Conservation (phyloP, 2,329 filamentous ascomycete genomes). For the Phyllosticta capitalensis region DNA sequence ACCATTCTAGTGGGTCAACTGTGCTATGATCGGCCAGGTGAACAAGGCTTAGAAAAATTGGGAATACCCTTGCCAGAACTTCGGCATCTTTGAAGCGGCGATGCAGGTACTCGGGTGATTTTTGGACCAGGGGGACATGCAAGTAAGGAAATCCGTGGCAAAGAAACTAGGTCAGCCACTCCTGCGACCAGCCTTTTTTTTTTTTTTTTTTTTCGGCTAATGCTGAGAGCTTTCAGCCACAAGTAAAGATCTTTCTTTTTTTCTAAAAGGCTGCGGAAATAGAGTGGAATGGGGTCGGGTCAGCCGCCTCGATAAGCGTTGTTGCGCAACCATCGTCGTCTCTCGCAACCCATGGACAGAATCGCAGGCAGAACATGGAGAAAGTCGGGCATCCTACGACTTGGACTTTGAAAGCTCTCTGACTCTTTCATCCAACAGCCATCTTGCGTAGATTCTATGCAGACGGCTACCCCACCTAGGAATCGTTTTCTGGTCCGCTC, state of each 20-base stretch:
- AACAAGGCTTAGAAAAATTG: not conserved
- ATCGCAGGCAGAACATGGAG: not conserved
- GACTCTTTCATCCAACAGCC: conserved; percentile 6
- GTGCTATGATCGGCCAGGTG: not conserved
- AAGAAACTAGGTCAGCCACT: not conserved
- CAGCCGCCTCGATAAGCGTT: not conserved
- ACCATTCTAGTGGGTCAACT: no score
- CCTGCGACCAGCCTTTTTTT: not conserved
- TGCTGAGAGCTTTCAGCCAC: not conserved
- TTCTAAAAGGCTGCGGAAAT: not conserved
- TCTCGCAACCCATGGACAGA: not conserved
- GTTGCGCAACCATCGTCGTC: not conserved
- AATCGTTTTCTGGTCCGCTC: conserved; percentile 4
- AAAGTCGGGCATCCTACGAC: not conserved
- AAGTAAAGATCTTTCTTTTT: not conserved
- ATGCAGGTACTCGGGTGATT: not conserved
- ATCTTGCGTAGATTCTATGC: conserved; percentile 3
- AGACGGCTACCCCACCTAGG: not conserved
- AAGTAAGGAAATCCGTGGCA: not conserved
- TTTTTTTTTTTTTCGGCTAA: not conserved
- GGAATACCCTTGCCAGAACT: not conserved
- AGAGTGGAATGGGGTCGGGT: not conserved
- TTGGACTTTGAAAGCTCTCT: not conserved
- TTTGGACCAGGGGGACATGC: not conserved
- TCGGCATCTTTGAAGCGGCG: not conserved